A percentile compares a stretch with the other conserved stretches of the same genome.
Evolutionary conservation across 257 asterid species (phyloP).

Genomic region (Gentiana straminea): DNA sequence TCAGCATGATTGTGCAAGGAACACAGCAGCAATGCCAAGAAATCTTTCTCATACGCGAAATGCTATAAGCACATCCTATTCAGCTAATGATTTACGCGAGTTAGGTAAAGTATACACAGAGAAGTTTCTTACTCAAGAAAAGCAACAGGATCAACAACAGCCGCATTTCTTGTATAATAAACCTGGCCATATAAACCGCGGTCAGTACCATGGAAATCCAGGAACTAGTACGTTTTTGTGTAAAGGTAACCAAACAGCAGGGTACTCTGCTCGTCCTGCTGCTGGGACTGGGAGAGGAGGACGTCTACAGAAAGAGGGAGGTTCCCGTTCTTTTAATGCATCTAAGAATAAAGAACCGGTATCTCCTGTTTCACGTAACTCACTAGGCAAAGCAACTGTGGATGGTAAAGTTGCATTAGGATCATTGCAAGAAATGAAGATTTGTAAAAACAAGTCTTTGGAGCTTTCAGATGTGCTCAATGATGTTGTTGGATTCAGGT

Average conservation of each 20-base stretch:
- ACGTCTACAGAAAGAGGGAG: constrained; percentile 35
- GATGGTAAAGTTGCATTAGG: constrained; percentile 39
- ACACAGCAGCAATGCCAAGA: constrained; percentile 20
- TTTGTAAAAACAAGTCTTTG: constrained; percentile 43
- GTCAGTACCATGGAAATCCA: constrained; percentile 27
- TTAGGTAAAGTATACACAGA: constrained; percentile 63
- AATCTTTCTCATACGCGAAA: constrained; percentile 33
- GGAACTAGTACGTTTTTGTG: constrained; percentile 18
- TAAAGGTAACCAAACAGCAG: constrained; percentile 23
- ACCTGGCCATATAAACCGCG: constrained; percentile 21
- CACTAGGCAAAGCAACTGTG: constrained; percentile 25
- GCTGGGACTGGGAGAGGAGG: constrained; percentile 20
- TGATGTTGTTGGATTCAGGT: constrained; percentile 80
- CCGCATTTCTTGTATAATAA: constrained; percentile 20
- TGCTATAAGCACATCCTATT: constrained; percentile 24
- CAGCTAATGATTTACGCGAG: constrained; percentile 36
- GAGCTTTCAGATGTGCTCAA: constrained; percentile 58
- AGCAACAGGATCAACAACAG: constrained; percentile 29
- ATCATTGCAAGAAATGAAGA: constrained; percentile 53
- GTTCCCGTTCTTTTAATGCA: constrained; percentile 17
- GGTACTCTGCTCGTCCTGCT: constrained; percentile 20
- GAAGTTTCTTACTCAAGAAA: constrained; percentile 49
- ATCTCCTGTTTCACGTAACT: constrained; percentile 23
- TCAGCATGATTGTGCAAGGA: constrained; percentile 23
- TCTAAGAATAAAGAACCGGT: constrained; percentile 31